These are phyloP conservation scores for Rhynchosporium secalis DNA, from an alignment of 2,329 filamentous ascomycete genomes.

Conservation along the genomic window DNA sequence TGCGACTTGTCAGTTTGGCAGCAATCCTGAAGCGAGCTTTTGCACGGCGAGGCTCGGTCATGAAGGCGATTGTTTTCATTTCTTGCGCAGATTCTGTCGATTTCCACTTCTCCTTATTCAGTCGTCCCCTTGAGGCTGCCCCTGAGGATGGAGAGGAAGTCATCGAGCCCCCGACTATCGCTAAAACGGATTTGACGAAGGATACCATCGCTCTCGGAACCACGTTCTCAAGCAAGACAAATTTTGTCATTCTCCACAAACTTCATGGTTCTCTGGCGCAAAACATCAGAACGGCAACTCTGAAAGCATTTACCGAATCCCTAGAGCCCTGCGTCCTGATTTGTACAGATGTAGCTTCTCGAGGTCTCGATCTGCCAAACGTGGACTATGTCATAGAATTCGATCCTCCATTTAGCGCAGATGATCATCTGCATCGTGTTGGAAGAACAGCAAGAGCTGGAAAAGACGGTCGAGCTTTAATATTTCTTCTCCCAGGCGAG, in stretches of 20 bases:
- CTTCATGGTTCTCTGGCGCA: slow-evolving; percentile 93
- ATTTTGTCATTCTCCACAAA: slow-evolving; percentile 76
- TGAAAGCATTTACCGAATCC: slow-evolving; percentile 75
- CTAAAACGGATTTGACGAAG: slow-evolving; percentile 44
- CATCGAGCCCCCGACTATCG: slow-evolving; percentile 36
- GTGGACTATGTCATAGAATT: slow-evolving; percentile 96
- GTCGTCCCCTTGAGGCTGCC: slow-evolving; percentile 30
- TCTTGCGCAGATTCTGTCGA: slow-evolving; percentile 97
- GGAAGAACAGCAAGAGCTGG: slow-evolving; percentile 94
- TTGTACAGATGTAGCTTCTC: slow-evolving; percentile 93
- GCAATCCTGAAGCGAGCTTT: slow-evolving; percentile 85
- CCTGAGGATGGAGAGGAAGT: slow-evolving; percentile 39
- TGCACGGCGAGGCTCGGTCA: slow-evolving; percentile 82
- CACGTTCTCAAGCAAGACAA: slow-evolving; percentile 73
- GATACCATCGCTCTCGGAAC: slow-evolving; percentile 69
- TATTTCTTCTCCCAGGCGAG: slow-evolving; percentile 87
- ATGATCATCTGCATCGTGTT: slow-evolving; percentile 92
- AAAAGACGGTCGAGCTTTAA: slow-evolving; percentile 77
- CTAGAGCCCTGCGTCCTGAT: slow-evolving; percentile 78
- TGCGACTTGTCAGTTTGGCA: slow-evolving; percentile 84
- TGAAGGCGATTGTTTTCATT: slow-evolving; percentile 96
- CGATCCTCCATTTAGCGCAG: slow-evolving; percentile 88
- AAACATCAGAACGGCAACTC: slow-evolving; percentile 80
- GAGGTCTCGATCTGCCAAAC: slow-evolving; percentile 91
- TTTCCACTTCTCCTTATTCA: slow-evolving; percentile 89